Conservation (phyloP, 768 basidiomycete genomes). For the Rhodotorula kratochvilovae region DNA sequence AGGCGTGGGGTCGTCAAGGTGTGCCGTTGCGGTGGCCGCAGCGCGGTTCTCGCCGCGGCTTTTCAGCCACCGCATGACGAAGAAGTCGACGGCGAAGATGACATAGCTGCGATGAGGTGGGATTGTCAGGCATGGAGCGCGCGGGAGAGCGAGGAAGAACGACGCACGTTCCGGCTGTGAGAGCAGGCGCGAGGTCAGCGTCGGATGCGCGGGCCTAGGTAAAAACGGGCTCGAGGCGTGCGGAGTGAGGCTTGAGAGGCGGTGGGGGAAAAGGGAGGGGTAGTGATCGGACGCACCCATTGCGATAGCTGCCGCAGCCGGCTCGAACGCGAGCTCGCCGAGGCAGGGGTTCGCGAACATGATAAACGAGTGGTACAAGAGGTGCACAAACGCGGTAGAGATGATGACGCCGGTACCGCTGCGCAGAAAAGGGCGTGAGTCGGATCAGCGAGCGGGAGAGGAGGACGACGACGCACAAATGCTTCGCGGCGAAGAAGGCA, state of each 20-base stretch:
- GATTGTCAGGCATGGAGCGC: too few relatives aligned
- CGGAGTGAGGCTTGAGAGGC: too few relatives aligned
- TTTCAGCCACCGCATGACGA: conserved; percentile 43
- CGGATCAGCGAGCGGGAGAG: fast-evolving
- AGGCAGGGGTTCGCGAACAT: conserved; percentile 48
- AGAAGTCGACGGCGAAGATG: conserved; percentile 46
- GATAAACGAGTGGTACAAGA: conserved; percentile 48
- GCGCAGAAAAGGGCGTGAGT: background rate
- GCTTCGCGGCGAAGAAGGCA: conserved; percentile 34
- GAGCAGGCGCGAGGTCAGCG: too few relatives aligned
- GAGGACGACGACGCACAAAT: conserved; percentile 15
- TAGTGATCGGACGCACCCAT: conserved; percentile 43
- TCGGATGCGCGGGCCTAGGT: too few relatives aligned
- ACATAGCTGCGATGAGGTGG: conserved; percentile 30
- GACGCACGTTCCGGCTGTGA: background rate
- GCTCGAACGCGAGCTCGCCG: conserved; percentile 46
- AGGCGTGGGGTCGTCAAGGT: background rate
- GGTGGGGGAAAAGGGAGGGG: background rate
- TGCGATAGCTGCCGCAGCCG: conserved; percentile 47
- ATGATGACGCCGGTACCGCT: conserved; percentile 47
- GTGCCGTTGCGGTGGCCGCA: background rate
- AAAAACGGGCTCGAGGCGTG: too few relatives aligned
- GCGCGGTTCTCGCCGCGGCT: background rate
- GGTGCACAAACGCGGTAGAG: conserved; percentile 46
- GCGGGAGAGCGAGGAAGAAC: too few relatives aligned